phyloP scores from a whole-genome alignment of 257 asterid species.

The Phtheirospermum japonicum region DNA sequence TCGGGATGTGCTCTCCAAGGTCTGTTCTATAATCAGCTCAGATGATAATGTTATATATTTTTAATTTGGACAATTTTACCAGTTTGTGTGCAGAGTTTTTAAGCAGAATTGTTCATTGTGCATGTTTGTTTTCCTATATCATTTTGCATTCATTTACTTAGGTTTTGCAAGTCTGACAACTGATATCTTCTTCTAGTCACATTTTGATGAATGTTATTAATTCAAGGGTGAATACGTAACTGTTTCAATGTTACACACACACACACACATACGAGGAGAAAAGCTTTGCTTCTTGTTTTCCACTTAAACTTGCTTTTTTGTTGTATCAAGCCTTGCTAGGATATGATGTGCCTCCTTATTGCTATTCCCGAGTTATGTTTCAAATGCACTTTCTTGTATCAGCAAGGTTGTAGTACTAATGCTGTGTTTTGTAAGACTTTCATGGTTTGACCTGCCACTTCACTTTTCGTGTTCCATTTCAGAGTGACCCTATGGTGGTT shows the following conservation, averaged over 20 bases:
- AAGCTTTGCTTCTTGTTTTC: slow-evolving; percentile 15
- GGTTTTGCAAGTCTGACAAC: slow-evolving; percentile 19
- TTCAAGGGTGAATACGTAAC: slow-evolving; percentile 1
- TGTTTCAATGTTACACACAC: slow-evolving; percentile 11
- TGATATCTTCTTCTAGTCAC: background rate
- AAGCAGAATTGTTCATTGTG: slow-evolving; percentile 6
- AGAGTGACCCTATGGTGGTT: slow-evolving; percentile 98
- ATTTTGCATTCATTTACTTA: slow-evolving; percentile 20
- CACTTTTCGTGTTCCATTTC: slow-evolving; percentile 35
- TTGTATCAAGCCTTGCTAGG: slow-evolving; percentile 19
- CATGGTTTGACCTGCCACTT: slow-evolving; percentile 26
- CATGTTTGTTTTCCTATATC: slow-evolving; percentile 9
- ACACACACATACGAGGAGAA: slow-evolving; percentile 13
- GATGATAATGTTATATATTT: slow-evolving; percentile 7
- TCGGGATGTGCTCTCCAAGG: slow-evolving; percentile 95
- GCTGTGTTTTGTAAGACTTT: slow-evolving; percentile 17
- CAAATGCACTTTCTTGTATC: slow-evolving; percentile 10
- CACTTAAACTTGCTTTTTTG: slow-evolving; percentile 18
- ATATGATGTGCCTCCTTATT: slow-evolving; percentile 3
- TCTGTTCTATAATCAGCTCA: slow-evolving; percentile 36
- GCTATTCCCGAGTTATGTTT: slow-evolving; percentile 17
- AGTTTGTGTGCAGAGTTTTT: background rate
- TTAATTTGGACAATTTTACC: slow-evolving; percentile 11
- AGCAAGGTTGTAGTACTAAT: slow-evolving; percentile 5
- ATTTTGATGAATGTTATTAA: slow-evolving; percentile 11